Percentiles rank a stretch among this genome's conserved stretches.
phyloP scores from a whole-genome alignment of 1,139 yeast species.

The Pichia sp. region DNA sequence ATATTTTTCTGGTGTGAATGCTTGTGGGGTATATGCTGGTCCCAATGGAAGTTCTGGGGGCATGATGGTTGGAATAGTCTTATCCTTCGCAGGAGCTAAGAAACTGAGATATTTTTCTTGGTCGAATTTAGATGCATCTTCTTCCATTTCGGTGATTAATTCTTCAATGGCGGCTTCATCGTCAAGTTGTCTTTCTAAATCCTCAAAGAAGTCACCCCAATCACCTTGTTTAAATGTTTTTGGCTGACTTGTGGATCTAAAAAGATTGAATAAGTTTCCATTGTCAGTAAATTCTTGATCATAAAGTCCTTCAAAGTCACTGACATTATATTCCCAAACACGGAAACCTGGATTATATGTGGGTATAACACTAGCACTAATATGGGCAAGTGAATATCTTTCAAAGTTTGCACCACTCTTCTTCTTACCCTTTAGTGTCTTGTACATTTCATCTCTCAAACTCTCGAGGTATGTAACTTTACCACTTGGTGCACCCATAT shows the following conservation, averaged over 20 bases:
- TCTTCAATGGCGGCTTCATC: slow-evolving; percentile 25
- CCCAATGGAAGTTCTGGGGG: slow-evolving; percentile 58
- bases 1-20: slow-evolving; percentile 69
- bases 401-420: slow-evolving; percentile 49
- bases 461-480: slow-evolving; percentile 62
- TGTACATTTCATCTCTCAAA: slow-evolving; percentile 52
- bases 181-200: slow-evolving; percentile 31
- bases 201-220: slow-evolving; percentile 30
- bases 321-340: slow-evolving; percentile 81
- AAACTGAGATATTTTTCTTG: slow-evolving; percentile 17
- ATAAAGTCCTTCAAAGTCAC: slow-evolving; percentile 37
- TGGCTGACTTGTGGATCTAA: slow-evolving; percentile 10
- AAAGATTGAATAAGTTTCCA: slow-evolving; percentile 8
- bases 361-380: slow-evolving; percentile 77
- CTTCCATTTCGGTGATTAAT: slow-evolving; percentile 14
- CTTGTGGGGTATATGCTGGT: slow-evolving; percentile 71
- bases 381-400: slow-evolving; percentile 67
- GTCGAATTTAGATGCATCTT: slow-evolving; percentile 6
- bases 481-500: slow-evolving; percentile 56
- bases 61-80: slow-evolving; percentile 64
- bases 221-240: slow-evolving; percentile 24
- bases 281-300: not conserved
- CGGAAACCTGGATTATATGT: slow-evolving; percentile 82
- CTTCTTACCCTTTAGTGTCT: slow-evolving; percentile 42
- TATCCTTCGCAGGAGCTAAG: slow-evolving; percentile 44